Evolutionary conservation across 371 early-diverging fungal species (phyloP), one percentile per base, ranked within the genome.

Genomic region (Zopfochytrium polystomum): DNA sequence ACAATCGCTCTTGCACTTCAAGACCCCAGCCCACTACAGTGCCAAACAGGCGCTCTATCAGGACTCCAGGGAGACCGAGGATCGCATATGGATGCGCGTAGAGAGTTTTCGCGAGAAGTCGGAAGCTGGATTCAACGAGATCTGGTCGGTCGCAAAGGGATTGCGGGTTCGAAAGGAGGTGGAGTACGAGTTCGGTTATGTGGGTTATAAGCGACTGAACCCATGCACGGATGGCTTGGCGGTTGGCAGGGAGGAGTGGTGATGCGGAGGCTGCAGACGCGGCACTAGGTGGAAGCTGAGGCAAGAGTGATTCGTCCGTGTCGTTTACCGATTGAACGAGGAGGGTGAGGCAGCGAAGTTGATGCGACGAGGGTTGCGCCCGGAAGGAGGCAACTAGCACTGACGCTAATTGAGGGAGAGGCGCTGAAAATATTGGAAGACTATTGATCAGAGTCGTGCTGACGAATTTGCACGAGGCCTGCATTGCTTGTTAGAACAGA

Each of bases 21-120:
- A 70, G 33, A n/a, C 59, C 65, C 6, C 20, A 43, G 20, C 52
- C 52, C 2, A 60, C 47, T 0, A 60, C 48, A 2, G 30, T 26
- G 5, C 42, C 42, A 53, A 65, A 65, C 9, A 65, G 6, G n/a
- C 20, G 33, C 3, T 54, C 9, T n/a, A 62, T 32, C n/a, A 56
- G 50, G 2, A 55, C 58, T 18, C 23, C 35, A n/a, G 60, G 61
- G 5, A 71, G 34, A 11, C 26, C 30, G 5, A 58, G 25, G 2
- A 71, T 31, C 11, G 65, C 52, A 61, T 65, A 65, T 0, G 72
- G 67, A 51, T 67, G 65, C 13, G 11, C 32, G 27, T 34, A 34
- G 11, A 66, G 44, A 18, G 47, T 35, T 50, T 47, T 30, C 13
- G 22, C 22, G 13, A 7, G 15, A 7, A 29, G n/a, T 9, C 9